Conservation (phyloP, 805 yeast genomes). For the Kazachstania kunashirensis region DNA sequence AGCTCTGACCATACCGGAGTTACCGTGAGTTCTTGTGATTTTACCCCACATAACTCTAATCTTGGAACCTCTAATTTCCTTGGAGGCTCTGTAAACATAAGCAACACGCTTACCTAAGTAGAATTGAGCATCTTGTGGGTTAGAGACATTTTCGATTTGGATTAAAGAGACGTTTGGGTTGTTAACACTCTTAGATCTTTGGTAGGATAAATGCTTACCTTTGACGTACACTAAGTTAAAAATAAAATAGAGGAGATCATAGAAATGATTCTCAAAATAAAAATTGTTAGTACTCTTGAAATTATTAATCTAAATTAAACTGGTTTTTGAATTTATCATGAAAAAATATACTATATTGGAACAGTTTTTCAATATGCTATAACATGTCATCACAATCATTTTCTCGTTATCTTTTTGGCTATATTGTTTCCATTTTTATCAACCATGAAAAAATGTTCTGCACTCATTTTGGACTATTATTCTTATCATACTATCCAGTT, state of each 20-base stretch:
- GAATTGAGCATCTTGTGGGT: slow-evolving; percentile 92
- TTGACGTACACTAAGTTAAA: slow-evolving; percentile 82
- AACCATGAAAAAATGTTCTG: no score
- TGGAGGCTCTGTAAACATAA: slow-evolving; percentile 97
- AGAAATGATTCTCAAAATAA: not conserved
- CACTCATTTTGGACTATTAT: no score
- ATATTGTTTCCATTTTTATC: no score
- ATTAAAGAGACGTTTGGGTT: slow-evolving; percentile 96
- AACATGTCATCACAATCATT: no score
- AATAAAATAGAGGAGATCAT: not conserved
- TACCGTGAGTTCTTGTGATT: slow-evolving; percentile 98
- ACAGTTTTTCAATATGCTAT: no score
- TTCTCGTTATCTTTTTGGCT: no score
- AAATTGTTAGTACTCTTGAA: slow-evolving; percentile 3
- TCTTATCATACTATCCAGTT: no score
- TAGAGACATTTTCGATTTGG: slow-evolving; percentile 92
- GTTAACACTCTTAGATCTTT: slow-evolving; percentile 96
- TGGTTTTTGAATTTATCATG: no score
- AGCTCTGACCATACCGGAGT: slow-evolving; percentile 97
- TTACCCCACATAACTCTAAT: slow-evolving; percentile 99
- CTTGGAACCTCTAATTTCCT: slow-evolving; percentile 97
- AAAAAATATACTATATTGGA: no score
- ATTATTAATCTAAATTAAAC: not conserved
- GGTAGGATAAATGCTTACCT: slow-evolving; percentile 99
- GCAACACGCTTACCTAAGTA: slow-evolving; percentile 99